Percentiles rank a stretch among this genome's conserved stretches.
phyloP scores from a whole-genome alignment of 805 yeast genomes.

The Komagataella pseudopastoris region DNA sequence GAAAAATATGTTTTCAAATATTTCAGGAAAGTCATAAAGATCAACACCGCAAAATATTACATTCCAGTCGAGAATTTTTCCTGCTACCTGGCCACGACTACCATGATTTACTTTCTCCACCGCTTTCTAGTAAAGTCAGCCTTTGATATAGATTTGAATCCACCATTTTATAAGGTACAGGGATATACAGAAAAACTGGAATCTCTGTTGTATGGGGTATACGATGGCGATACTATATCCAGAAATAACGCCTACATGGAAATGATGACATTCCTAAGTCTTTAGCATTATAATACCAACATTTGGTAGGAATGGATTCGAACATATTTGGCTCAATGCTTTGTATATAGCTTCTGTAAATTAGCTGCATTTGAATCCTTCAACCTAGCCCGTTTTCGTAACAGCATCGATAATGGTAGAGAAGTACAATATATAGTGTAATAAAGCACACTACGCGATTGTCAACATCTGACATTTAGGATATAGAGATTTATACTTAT shows the following conservation, averaged over 20 bases:
- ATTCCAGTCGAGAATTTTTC: constrained; percentile 4
- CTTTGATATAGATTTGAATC: constrained; percentile 10
- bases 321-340: too few species aligned
- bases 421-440: too few species aligned
- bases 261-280: neutral
- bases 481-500: too few species aligned
- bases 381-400: too few species aligned
- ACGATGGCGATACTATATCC: neutral
- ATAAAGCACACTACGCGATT: too few species aligned
- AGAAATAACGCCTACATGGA: neutral
- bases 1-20: constrained; percentile 18
- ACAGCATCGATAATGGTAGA: too few species aligned
- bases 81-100: constrained; percentile 9
- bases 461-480: too few species aligned
- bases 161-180: constrained; percentile 2
- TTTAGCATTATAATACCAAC: neutral
- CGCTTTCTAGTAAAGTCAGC: constrained; percentile 10
- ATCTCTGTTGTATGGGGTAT: neutral
- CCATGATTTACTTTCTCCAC: constrained; percentile 15
- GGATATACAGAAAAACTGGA: neutral
- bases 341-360: too few species aligned
- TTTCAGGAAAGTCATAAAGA: constrained; percentile 10
- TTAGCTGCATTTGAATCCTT: neutral
- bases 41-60: constrained; percentile 10
- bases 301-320: too few species aligned